These are phyloP conservation scores for Jackrogersella multiformis DNA, from an alignment of 495 filamentous ascomycete species.

Conservation along the genomic window DNA sequence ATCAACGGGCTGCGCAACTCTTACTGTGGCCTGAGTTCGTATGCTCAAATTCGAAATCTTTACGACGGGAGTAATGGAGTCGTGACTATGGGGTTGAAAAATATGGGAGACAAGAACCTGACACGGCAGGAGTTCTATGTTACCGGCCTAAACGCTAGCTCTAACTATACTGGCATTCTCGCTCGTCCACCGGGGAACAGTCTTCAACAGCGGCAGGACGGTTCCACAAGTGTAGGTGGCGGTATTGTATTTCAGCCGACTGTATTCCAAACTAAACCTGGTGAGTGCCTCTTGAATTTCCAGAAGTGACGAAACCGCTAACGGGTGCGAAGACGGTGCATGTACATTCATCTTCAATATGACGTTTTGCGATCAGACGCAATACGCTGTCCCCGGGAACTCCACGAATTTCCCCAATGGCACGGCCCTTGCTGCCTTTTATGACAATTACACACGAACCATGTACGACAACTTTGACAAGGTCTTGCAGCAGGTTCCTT, in stretches of 20 bases:
- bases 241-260: conserved; percentile 74
- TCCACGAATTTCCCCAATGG: conserved; percentile 61
- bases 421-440: conserved; percentile 66
- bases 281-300: conserved; percentile 58
- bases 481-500: conserved; percentile 83
- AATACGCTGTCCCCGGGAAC: conserved; percentile 90
- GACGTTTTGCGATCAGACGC: conserved; percentile 82
- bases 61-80: conserved; percentile 51
- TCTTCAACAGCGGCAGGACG: conserved; percentile 53
- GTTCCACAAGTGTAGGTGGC: conserved; percentile 64
- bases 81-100: conserved; percentile 72
- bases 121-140: conserved; percentile 90
- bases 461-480: conserved; percentile 80
- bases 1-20: conserved; percentile 76
- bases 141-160: conserved; percentile 72
- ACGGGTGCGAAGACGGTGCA: conserved; percentile 41
- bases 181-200: conserved; percentile 69
- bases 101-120: conserved; percentile 64
- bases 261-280: conserved; percentile 77
- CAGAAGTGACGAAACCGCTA: conserved; percentile 13
- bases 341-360: conserved; percentile 88
- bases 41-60: conserved; percentile 69
- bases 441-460: conserved; percentile 69
- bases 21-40: conserved; percentile 73
- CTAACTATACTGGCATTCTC: conserved; percentile 75